phyloP scores from a whole-genome alignment of 106 monocot genomes.

The Dioscorea alata region DNA sequence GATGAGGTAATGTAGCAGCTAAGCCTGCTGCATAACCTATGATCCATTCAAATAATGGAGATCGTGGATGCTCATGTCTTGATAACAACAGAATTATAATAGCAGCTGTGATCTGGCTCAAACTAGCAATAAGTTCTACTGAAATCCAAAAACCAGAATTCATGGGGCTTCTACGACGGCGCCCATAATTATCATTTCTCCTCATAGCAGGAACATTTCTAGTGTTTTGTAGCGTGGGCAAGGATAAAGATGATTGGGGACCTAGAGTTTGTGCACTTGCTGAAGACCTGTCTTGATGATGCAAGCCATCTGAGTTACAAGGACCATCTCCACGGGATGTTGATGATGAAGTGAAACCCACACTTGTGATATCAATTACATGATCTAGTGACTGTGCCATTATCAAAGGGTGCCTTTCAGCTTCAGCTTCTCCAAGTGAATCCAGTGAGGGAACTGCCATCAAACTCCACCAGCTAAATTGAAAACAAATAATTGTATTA shows the following conservation, averaged over 20 bases:
- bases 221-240: slow-evolving; percentile 16
- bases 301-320: slow-evolving; percentile 19
- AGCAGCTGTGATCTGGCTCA: slow-evolving; percentile 71
- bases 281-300: slow-evolving; percentile 25
- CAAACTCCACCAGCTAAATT: slow-evolving; percentile 2
- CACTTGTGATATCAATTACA: slow-evolving; percentile 25
- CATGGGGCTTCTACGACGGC: slow-evolving; percentile 44
- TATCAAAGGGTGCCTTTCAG: slow-evolving; percentile 23
- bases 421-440: slow-evolving; percentile 10
- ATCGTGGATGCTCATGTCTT: slow-evolving; percentile 56
- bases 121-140: slow-evolving; percentile 51
- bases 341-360: slow-evolving; percentile 25
- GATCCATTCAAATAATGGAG: slow-evolving; percentile 62
- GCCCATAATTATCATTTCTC: slow-evolving; percentile 40
- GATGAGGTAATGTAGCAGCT: slow-evolving; percentile 54
- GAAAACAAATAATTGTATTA: background rate
- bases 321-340: slow-evolving; percentile 2
- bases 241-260: slow-evolving; percentile 8
- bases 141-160: slow-evolving; percentile 83
- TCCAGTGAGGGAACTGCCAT: slow-evolving; percentile 32
- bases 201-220: slow-evolving; percentile 34
- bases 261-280: slow-evolving; percentile 12
- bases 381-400: slow-evolving; percentile 31
- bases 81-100: slow-evolving; percentile 50
- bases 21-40: slow-evolving; percentile 48